Conservation (phyloP, 768 basidiomycete species). For the Leucocoprinus leucothites region DNA sequence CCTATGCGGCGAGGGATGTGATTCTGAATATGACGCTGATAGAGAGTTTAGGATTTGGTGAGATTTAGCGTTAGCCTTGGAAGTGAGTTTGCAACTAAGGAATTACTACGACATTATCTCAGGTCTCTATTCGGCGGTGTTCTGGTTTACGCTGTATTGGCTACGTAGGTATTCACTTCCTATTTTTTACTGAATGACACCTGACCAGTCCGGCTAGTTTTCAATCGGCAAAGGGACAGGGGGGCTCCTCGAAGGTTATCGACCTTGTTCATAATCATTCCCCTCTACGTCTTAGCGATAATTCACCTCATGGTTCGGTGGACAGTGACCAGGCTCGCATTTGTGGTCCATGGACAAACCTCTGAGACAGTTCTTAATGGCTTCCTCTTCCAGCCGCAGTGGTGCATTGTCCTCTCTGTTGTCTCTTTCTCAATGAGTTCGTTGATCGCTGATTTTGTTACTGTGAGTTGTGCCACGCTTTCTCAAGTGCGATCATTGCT, state of each 20-base stretch:
- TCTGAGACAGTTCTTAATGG: background rate
- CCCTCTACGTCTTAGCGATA: conserved; percentile 2
- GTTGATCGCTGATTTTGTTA: conserved; percentile 8
- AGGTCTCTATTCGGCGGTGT: conserved; percentile 7
- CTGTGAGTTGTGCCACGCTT: background rate
- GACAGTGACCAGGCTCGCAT: background rate
- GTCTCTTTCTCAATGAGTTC: background rate
- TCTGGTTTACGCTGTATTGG: conserved; percentile 6
- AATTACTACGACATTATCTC: too few species aligned
- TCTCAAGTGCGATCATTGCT: background rate
- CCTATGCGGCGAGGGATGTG: background rate
- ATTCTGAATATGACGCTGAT: background rate
- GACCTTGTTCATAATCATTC: conserved; percentile 1
- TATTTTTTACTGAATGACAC: background rate
- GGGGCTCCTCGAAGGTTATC: background rate
- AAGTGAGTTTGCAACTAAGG: background rate
- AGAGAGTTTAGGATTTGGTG: background rate
- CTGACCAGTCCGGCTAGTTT: background rate
- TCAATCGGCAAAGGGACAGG: background rate
- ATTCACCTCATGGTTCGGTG: conserved; percentile 3
- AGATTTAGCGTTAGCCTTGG: background rate
- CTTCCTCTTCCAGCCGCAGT: background rate
- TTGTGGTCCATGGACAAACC: conserved; percentile 1
- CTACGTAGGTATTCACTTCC: background rate
- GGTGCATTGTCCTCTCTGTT: background rate